Conservation (phyloP, 768 basidiomycete species). For the Calocera cornea region DNA sequence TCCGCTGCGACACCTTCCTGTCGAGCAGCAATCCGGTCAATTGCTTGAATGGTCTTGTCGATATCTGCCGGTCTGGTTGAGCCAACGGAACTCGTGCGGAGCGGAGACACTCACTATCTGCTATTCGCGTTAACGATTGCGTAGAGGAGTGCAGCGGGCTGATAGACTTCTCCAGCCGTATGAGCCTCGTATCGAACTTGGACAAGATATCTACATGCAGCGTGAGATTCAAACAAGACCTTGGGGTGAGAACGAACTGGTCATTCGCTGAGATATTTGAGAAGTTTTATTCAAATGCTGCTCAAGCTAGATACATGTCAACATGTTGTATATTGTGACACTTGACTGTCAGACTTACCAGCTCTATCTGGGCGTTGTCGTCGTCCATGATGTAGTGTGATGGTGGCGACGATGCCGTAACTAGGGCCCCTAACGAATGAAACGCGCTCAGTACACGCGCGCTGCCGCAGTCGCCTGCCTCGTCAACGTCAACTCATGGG, state of each 20-base stretch:
- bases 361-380: slow-evolving; percentile 63
- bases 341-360: slow-evolving; percentile 28
- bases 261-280: slow-evolving; percentile 77
- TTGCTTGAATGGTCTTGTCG: slow-evolving; percentile 61
- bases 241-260: slow-evolving; percentile 36
- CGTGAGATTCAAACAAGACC: slow-evolving; percentile 12
- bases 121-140: slow-evolving; percentile 56
- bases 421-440: not conserved
- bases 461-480: not conserved
- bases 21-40: slow-evolving; percentile 62
- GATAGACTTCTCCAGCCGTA: slow-evolving; percentile 75
- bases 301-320: slow-evolving; percentile 43
- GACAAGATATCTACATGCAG: slow-evolving; percentile 56
- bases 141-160: slow-evolving; percentile 68
- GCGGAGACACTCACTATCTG: slow-evolving; percentile 44
- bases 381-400: slow-evolving; percentile 31
- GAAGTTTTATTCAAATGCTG: slow-evolving; percentile 78
- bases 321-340: not conserved
- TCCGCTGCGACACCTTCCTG: slow-evolving; percentile 64
- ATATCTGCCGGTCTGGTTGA: slow-evolving; percentile 42
- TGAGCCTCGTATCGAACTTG: slow-evolving; percentile 69
- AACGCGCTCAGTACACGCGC: not conserved
- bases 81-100: not conserved
- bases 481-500: not conserved
- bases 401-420: not conserved